Base-by-base conservation (phyloP, 1,139 yeast species). In the Yamadazyma sp. region DNA sequence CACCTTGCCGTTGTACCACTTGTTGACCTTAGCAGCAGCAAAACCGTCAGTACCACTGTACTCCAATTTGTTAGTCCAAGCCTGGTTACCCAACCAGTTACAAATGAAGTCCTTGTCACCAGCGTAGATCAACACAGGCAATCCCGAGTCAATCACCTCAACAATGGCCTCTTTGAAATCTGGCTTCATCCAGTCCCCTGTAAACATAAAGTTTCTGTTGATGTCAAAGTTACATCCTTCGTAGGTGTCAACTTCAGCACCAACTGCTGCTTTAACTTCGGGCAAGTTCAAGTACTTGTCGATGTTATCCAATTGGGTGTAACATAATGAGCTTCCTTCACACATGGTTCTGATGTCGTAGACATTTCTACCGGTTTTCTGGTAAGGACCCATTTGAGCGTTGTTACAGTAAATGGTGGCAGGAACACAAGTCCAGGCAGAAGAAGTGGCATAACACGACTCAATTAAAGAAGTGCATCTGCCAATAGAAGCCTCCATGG, bases 151-250 rank as follows among this genome's bases (percentile, higher is more conserved):
- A 52, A 81, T 69, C 46, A 81, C 62, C 33, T 76, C 75, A 38
- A 72, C 64, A 35, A 81, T 82, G 13, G 45, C 47, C 43, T 80
- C 82, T 78, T 80, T 78, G 62, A 78, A 64, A 68, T 82, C 86
- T 35, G 95, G 92, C 61, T 83, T 83, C 94, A 85, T 85, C 94
- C 95, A 86, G 63, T 87, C 95, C 56, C 95, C 92, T 23, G 88
- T 87, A 59, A 86, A 81, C 54, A 84, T 59, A 62, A 90, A 90
- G 73, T 83, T 84, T 60, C 86, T 78, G 75, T 83, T 83, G 50
- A 87, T 77, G 53, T 85, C 92, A 59, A 82, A 78, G 71, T 87
- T 88, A 73, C 98, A 92, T 29, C 89, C 79, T 60, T 83, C 82
- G 64, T 82, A 92, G 35, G 69, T 62, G 39, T 85, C 92, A 43